Base-by-base conservation (phyloP, 1,139 yeast species). In the Yamadazyma kanchanaburiensis region DNA sequence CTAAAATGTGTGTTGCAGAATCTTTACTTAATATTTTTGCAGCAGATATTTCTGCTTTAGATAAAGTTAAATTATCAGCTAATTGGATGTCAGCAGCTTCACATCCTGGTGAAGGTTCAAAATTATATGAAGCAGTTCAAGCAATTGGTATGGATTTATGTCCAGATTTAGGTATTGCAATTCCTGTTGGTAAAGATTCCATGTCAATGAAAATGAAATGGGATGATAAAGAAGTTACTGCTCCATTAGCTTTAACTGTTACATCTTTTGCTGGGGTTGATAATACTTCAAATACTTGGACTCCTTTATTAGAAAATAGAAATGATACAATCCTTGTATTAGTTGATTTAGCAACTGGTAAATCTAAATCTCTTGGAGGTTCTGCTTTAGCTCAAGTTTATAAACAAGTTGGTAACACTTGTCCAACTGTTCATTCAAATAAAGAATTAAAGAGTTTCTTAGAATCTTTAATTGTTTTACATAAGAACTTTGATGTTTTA, bases 141-240 rank as follows among this genome's bases (percentile, higher is more conserved):
- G 97, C 98, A 4, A 80, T 94, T 50, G 96, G 97, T 45, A 58
- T 89, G 53, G 96, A 88, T 45, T 72, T 94, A 49, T 94, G 98
- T 62, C 97, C 98, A 20, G 91, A 77, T 37, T 73, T 94, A 42
- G 97, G 95, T 27, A 64, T 94, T 40, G 71, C 95, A 15, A 88
- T 94, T 37, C 99, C 99, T 11, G 98, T 94, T 24, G 99, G 99
- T 48, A 94, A 94, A 65, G 99, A 94, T 59, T 89, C 97, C 28
- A 88, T 91, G 96, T 89, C 97, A 17, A 89, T 94, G 98, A 88
- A 88, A 65, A 94, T 94, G 98, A 82, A 84, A 53, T 94, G 98
- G 98, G 91, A 76, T 36, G 77, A 80, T 43, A 85, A 82, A 51
- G 95, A 87, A 59, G 97, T 94, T 24, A 81, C 94, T 41, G 88